Base-by-base conservation (phyloP, 768 basidiomycete species). In the Gymnopilus junonius region DNA sequence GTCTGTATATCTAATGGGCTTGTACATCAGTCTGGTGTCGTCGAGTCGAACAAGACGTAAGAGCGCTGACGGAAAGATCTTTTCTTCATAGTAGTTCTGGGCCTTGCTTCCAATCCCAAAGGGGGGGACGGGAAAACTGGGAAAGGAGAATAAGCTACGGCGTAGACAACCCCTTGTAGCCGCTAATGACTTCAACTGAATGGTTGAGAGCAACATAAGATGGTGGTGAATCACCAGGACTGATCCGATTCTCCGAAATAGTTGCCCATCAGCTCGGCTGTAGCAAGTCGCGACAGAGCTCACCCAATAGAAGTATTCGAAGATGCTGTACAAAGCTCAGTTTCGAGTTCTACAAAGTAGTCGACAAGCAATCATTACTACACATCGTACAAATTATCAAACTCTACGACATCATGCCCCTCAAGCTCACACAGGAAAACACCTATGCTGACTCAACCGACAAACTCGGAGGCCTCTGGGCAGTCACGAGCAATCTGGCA, bases 11-110 rank as follows among this genome's bases (percentile, higher is more conserved):
- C 96, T 97, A 51, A 23, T 17, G 59, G 48, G 37, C 11, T 50
- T 15, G 5, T 27, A n/a, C 29, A n/a, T 63, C 55, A 58, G 54
- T 46, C 64, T 59, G 42, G n/a, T 25, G 12, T 63, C 5, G 25
- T 53, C 15, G 34, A 46, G 25, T 54, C 63, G 64, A 14, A 35
- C 34, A 12, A 29, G 61, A 59, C 48, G 50, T 50, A 59, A 17
- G 58, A 39, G 59, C 58, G 64, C 93, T 73, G 75, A 97, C 95
- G 93, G 94, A 65, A 98, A 82, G 65, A 95, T 83, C 80, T 92
- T 96, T 65, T 86, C 83, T 71, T 97, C 94, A 69, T 88, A 87
- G 70, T 93, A 96, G 12, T 79, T 84, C 69, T 93, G 90, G 10
- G 79, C 69, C 60, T 83, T 81, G 65, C 80, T 74, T 34, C 61